phyloP scores from a whole-genome alignment of 225 moss, liverwort and hornwort species.

The Pseudisothecium myosuroides region DNA sequence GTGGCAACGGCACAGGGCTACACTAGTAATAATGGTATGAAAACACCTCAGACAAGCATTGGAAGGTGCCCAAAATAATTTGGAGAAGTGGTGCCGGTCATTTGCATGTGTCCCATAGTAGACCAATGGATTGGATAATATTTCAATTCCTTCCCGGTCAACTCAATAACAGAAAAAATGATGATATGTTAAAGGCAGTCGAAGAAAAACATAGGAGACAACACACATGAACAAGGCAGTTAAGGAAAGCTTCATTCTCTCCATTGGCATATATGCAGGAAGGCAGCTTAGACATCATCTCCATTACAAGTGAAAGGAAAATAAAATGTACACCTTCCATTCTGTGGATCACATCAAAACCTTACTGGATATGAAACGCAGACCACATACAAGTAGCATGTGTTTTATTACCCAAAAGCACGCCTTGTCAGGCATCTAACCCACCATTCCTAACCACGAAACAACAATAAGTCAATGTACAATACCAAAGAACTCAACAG shows the following conservation, averaged over 20 bases:
- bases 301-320: conserved; percentile 14
- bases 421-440: neutral
- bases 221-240: neutral
- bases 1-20: too few species aligned
- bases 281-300: neutral
- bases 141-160: neutral
- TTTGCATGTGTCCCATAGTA: too few species aligned
- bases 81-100: too few species aligned
- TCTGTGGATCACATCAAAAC: neutral
- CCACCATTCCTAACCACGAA: neutral
- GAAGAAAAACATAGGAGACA: neutral
- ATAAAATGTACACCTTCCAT: conserved; percentile 14
- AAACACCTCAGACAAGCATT: too few species aligned
- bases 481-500: conserved; percentile 2
- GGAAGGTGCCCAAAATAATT: too few species aligned
- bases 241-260: neutral
- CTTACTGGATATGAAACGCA: neutral
- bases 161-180: neutral
- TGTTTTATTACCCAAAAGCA: neutral
- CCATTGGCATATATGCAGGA: neutral
- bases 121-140: too few species aligned
- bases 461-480: conserved; percentile 9
- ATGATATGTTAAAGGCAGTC: too few species aligned
- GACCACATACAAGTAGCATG: neutral
- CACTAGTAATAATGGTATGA: too few species aligned